Conservation (phyloP, 768 basidiomycete genomes). For the Russula abietina region DNA sequence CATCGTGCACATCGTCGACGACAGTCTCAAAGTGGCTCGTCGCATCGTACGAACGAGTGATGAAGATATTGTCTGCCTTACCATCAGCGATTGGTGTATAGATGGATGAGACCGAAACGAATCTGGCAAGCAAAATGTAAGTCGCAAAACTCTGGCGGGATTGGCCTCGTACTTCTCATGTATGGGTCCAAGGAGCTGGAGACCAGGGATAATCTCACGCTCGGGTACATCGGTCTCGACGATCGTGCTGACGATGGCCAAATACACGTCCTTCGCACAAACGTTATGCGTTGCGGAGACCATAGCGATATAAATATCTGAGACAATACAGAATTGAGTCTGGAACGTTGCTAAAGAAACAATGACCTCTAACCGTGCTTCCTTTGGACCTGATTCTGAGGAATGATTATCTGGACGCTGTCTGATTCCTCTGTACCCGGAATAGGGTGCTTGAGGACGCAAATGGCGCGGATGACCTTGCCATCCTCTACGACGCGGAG, state of each 20-base stretch:
- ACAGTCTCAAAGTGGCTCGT: constrained; percentile 99
- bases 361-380: constrained; percentile 66
- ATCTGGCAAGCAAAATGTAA: constrained; percentile 44
- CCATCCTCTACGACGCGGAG: constrained; percentile 86
- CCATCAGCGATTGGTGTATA: constrained; percentile 87
- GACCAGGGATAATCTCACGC: constrained; percentile 85
- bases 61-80: constrained; percentile 82
- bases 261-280: constrained; percentile 89
- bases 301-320: constrained; percentile 98
- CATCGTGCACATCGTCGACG: constrained; percentile 93
- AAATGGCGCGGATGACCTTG: constrained; percentile 94
- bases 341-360: neutral
- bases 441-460: constrained; percentile 96
- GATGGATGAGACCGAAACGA: constrained; percentile 80
- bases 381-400: constrained; percentile 93
- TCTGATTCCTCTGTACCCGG: constrained; percentile 95
- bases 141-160: neutral
- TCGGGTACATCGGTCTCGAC: constrained; percentile 94
- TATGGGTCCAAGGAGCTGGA: constrained; percentile 86
- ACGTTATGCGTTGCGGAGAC: constrained; percentile 98
- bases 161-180: constrained; percentile 73
- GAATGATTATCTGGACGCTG: constrained; percentile 95
- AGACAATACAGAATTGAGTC: constrained; percentile 11
- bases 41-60: constrained; percentile 97
- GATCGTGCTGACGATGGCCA: constrained; percentile 97